These are phyloP conservation scores for sunflower (Helianthus annuus) DNA, from an alignment of 129 eudicot genomes.

Conservation along the genomic window HanXRQr2.0-SUNRISE NC_035447.2:75475761-75476260, in stretches of 20 bases:
- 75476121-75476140: background rate
- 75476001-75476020: background rate
- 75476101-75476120: background rate
- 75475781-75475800: background rate
- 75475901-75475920: slow-evolving; percentile 96
- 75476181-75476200: no score
- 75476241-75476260: no score
- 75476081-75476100: background rate
- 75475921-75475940: slow-evolving; percentile 93
- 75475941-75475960: slow-evolving; percentile 76
- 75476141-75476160: no score
- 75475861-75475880: slow-evolving; percentile 91
- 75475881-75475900: slow-evolving; percentile 94
- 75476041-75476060: slow-evolving; percentile 7
- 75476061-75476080: background rate
- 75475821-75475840: background rate
- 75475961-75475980: background rate
- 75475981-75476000: background rate
- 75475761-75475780: background rate
- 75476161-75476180: no score
- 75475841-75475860: slow-evolving; percentile 40
- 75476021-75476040: slow-evolving; percentile 17
- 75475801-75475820: background rate
- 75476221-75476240: no score
- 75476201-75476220: no score